These are phyloP conservation scores for Aspergillus intermedius DNA, from an alignment of 2,329 filamentous ascomycete genomes.

Conservation along the genomic window DNA sequence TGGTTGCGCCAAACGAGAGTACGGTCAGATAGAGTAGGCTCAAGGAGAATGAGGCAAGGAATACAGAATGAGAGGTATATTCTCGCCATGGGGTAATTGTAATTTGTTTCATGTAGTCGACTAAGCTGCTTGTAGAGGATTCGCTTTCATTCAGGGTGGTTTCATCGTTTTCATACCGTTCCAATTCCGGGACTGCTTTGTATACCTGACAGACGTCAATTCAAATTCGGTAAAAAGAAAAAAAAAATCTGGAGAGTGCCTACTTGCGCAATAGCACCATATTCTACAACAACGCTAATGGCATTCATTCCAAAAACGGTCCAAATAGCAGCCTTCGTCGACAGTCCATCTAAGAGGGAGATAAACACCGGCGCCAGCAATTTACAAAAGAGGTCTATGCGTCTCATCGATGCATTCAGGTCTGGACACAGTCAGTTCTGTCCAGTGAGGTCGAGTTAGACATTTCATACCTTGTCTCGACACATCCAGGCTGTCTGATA, in stretches of 20 bases:
- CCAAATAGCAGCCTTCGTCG: conserved; percentile 41
- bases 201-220: conserved; percentile 10
- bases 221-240: too few relatives aligned
- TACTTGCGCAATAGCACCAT: conserved; percentile 34
- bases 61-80: conserved; percentile 25
- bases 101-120: not conserved
- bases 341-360: conserved; percentile 41
- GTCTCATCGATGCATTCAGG: conserved; percentile 50
- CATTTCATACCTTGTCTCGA: conserved; percentile 37
- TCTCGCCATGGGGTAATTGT: conserved; percentile 17
- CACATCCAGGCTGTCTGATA: conserved; percentile 28
- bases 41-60: conserved; percentile 44
- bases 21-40: conserved; percentile 51
- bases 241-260: not conserved
- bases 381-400: conserved; percentile 54
- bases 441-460: conserved; percentile 1
- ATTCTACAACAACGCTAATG: conserved; percentile 34
- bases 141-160: not conserved
- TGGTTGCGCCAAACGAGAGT: conserved; percentile 49
- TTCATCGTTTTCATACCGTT: conserved; percentile 3
- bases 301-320: conserved; percentile 43
- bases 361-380: conserved; percentile 49
- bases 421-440: conserved; percentile 16
- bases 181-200: conserved; percentile 14
- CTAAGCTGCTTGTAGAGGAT: not conserved